Base-by-base conservation (phyloP, 2,329 filamentous ascomycete species). In the Colletotrichum sp. region DNA sequence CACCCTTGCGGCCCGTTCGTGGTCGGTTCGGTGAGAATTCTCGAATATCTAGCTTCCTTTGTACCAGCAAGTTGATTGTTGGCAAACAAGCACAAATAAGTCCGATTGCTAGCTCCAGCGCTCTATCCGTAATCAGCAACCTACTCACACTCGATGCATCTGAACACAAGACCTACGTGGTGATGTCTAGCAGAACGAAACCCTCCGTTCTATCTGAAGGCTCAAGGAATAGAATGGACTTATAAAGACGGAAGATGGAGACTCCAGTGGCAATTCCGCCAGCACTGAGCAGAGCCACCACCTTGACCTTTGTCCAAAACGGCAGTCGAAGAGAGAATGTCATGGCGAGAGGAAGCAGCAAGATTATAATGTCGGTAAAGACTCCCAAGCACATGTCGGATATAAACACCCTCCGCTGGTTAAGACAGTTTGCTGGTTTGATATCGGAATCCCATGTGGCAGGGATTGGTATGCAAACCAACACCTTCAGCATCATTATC, bases 331-430 rank as follows among this genome's bases (percentile, higher is more conserved):
- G 77, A 1, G 76, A 78, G 78, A 79, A 82, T 2, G 79, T 81
- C 71, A 85, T 69, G 0, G 80, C 78, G 4, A 84, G 75, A 8
- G 83, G 84, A 3, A 85, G 65, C 10, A 84, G 13, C 15, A 85
- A 78, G 18, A 84, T 82, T 26, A 82, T 78, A 9, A 81, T 70
- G 75, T 85, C 83, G 21, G 81, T 83, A 13, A 84, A 21, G 16
- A 82, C 78, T 34, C 80, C 82, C 15, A 83, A 67, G 15, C 79
- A 77, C 5, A 81, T 80, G 56, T 85, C 83, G 8, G 79, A 77
- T 8, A 82, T 77, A 67, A 84, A 85, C 3, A 85, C 56, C 36
- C 79, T 79, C 5, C 77, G 69, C 60, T 83, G 79, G 28, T 69
- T 73, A 1, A 73, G 8, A 9, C 64, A 69, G 2, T 56, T 83